Percentiles rank a stretch among this genome's conserved stretches.
Evolutionary conservation across 202 grass and related monocot genomes (phyloP).

Genomic region (Dendrocalamus latiflorus): DNA sequence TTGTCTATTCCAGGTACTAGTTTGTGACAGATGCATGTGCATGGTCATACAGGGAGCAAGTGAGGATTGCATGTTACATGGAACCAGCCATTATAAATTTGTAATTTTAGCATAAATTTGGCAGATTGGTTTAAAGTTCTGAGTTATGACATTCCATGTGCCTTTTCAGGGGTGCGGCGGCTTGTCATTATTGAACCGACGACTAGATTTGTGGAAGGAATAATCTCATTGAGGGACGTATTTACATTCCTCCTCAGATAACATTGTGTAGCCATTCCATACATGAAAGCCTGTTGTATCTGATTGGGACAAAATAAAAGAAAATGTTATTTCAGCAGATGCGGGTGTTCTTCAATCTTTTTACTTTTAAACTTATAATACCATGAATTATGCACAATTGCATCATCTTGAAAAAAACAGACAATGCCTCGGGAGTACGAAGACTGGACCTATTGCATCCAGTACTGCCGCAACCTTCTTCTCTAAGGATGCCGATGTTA

Average conservation of each 20-base stretch:
- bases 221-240: slow-evolving; percentile 62
- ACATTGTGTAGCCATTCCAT: slow-evolving; percentile 53
- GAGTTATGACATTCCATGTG: neutral
- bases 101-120: neutral
- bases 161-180: slow-evolving; percentile 50
- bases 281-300: slow-evolving; percentile 50
- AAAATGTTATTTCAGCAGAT: slow-evolving; percentile 25
- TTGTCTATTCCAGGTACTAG: slow-evolving; percentile 57
- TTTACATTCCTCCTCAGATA: slow-evolving; percentile 58
- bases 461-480: neutral
- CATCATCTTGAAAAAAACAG: neutral
- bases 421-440: neutral
- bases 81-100: neutral
- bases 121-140: neutral
- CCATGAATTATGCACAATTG: neutral
- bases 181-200: slow-evolving; percentile 50
- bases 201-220: slow-evolving; percentile 60
- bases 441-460: neutral
- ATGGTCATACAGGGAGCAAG: neutral
- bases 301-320: slow-evolving; percentile 40
- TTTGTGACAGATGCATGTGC: neutral
- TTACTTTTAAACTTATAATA: neutral
- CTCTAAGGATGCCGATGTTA: neutral
- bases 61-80: slow-evolving; percentile 4
- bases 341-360: neutral